Percentiles rank a stretch among this genome's conserved stretches.
Conservation (phyloP, 2,329 filamentous ascomycete genomes). For the Nemania sp. region DNA sequence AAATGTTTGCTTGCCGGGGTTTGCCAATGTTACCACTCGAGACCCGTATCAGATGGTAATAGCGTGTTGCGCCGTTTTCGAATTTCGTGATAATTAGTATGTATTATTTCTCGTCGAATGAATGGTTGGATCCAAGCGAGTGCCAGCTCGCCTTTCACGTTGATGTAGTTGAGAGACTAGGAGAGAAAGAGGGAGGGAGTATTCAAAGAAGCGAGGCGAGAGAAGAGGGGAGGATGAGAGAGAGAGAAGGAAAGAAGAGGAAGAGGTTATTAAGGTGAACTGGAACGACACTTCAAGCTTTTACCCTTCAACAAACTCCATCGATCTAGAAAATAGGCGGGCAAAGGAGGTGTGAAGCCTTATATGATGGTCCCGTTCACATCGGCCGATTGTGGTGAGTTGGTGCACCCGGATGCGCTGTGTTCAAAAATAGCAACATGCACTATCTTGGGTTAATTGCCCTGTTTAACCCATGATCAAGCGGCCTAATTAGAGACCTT, state of each 20-base stretch:
- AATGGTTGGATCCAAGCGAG: conserved; percentile 61
- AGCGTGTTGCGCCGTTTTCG: conserved; percentile 25
- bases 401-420: conserved; percentile 38
- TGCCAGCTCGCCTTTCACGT: conserved; percentile 59
- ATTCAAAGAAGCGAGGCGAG: conserved; percentile 41
- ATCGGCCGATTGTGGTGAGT: conserved; percentile 43
- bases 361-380: conserved; percentile 58
- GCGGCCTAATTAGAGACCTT: conserved; percentile 41
- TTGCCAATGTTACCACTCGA: conserved; percentile 32
- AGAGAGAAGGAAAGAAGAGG: conserved; percentile 36
- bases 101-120: conserved; percentile 49
- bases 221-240: conserved; percentile 39
- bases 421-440: conserved; percentile 48
- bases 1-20: conserved; percentile 35
- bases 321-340: conserved; percentile 46
- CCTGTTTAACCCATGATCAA: conserved; percentile 43
- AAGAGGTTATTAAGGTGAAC: conserved; percentile 44
- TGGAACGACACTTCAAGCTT: conserved; percentile 56
- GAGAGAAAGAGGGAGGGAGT: conserved; percentile 41
- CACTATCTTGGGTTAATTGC: conserved; percentile 45
- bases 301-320: conserved; percentile 48
- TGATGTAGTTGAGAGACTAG: conserved; percentile 37
- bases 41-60: conserved; percentile 31
- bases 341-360: conserved; percentile 55
- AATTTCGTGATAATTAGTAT: conserved; percentile 44